Base-by-base conservation (phyloP, 2,329 filamentous ascomycete species). In the Byssochlamys sp. region DNA sequence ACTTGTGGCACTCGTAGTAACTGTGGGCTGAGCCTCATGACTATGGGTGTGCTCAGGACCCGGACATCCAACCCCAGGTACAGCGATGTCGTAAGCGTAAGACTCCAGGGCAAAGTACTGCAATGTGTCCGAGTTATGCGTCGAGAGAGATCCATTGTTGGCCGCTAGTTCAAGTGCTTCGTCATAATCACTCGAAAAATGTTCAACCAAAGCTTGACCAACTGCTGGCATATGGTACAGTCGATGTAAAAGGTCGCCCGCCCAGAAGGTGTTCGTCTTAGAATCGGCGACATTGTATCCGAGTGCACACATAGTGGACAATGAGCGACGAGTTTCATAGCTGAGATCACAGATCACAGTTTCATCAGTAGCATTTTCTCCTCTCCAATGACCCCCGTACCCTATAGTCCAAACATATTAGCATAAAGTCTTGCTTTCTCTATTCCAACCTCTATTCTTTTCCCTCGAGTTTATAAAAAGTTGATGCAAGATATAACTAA, bases 311-410 rank as follows among this genome's bases (percentile, higher is more conserved):
- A 88, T 76, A 29, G 79, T 78, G 54, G 79, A 75, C 6, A 89
- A 79, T 24, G 78, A 79, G 35, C 78, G 79, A 53, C 85, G 82
- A 52, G 77, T 78, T 39, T 73, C 66, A 70, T 83, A 89, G 1
- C 84, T 87, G 1, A 81, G 75, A 4, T 80, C 78, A 71, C 86
- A 89, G 70, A 89, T 88, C 62, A 88, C 86, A 1, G 85, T 89
- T 70, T 89, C 85, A 0, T 77, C 71, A 2, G 84, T 84, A 2
- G 80, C 85, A 60, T 88, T 88, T 27, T 70, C 66, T 50, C 85
- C 85, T 56, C 86, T 82, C 81, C 81, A 87, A 75, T 89, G 85
- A 33, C 86, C 86, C 52, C 77, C 86, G 80, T 81, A 88, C 55
- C 75, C 84, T 87, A 48, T 54, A 33, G 31, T 11, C 9, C 31